Percentiles rank a stretch among this genome's conserved stretches.
Evolutionary conservation across 257 asterid species (phyloP).

Genomic region (Forsythia suspensa): DNA sequence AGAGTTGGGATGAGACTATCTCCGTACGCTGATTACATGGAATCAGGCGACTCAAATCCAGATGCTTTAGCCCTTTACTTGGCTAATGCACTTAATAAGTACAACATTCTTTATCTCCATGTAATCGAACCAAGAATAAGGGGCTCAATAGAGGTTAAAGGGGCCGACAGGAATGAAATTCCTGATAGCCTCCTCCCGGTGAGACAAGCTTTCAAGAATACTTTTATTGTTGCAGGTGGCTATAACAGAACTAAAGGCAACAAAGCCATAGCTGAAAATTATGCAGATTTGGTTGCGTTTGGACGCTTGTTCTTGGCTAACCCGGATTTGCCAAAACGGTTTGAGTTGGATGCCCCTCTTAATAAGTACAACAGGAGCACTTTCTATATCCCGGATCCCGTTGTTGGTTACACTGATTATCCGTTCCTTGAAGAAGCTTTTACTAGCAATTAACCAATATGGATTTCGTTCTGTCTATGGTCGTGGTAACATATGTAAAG

Average conservation of each 20-base stretch:
- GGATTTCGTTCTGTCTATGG: too few species aligned
- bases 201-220: constrained; percentile 53
- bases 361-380: constrained; percentile 54
- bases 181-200: constrained; percentile 36
- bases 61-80: constrained; percentile 35
- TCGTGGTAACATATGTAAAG: too few species aligned
- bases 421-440: constrained; percentile 48
- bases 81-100: constrained; percentile 36
- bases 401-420: constrained; percentile 74
- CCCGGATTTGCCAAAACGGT: constrained; percentile 63
- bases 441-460: too few species aligned
- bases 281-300: constrained; percentile 60
- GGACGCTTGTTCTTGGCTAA: constrained; percentile 75
- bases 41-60: constrained; percentile 31
- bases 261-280: constrained; percentile 33
- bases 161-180: constrained; percentile 11
- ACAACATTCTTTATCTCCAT: constrained; percentile 43
- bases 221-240: constrained; percentile 65
- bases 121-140: constrained; percentile 40
- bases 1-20: constrained; percentile 47
- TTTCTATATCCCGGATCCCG: constrained; percentile 64
- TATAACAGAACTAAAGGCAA: constrained; percentile 50
- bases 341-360: constrained; percentile 50
- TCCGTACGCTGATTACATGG: constrained; percentile 30
- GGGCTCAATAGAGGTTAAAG: constrained; percentile 10